phyloP scores from a whole-genome alignment of 352 stramenopile genomes.

The Globisporangium mamillatum region DNA sequence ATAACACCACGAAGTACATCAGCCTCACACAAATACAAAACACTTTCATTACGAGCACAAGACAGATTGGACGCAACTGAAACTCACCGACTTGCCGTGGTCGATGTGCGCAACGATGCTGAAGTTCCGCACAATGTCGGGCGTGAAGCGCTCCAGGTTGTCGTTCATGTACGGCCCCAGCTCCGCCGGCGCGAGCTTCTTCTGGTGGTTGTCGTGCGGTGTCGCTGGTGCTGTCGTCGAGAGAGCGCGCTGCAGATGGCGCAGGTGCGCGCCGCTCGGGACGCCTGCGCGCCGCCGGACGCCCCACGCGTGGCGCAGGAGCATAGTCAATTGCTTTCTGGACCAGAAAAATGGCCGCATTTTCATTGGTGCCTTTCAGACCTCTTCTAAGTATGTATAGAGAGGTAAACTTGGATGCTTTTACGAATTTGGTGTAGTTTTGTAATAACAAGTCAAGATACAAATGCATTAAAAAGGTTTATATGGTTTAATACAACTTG shows the following conservation, averaged over 20 bases:
- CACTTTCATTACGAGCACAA: background rate
- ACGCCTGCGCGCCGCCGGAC: background rate
- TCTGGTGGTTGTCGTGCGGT: constrained; percentile 19
- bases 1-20: background rate
- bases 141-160: constrained; percentile 55
- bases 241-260: background rate
- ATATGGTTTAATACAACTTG: no score
- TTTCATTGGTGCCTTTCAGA: background rate
- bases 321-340: background rate
- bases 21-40: background rate
- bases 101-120: constrained; percentile 92
- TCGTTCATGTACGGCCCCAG: constrained; percentile 62
- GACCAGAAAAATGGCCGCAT: background rate
- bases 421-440: no score
- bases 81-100: constrained; percentile 86
- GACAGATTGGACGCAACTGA: background rate
- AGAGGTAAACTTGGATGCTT: no score
- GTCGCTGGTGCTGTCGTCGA: background rate
- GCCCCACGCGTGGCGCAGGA: background rate
- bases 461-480: no score
- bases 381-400: no score
- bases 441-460: no score
- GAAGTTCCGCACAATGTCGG: constrained; percentile 87
- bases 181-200: constrained; percentile 40
- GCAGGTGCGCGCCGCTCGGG: background rate